These are phyloP conservation scores for Polytrichum formosum DNA, from an alignment of 225 moss, liverwort and hornwort genomes.

Conservation along the genomic window DNA sequence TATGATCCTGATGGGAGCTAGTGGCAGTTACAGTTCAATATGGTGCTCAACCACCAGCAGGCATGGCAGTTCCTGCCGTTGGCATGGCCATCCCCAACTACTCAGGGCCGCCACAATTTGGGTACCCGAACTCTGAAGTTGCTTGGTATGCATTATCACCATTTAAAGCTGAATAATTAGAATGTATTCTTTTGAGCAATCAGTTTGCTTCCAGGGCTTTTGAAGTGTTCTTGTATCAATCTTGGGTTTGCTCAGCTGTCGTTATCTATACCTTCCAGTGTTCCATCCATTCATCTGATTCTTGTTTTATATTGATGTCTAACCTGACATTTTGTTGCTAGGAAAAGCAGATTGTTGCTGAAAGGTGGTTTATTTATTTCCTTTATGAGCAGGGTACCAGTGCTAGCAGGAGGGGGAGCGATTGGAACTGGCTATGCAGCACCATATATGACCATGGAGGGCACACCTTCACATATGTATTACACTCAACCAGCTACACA, in stretches of 20 bases:
- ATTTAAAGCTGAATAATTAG: not conserved
- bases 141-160: slow-evolving; percentile 59
- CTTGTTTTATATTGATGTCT: not conserved
- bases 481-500: slow-evolving; percentile 73
- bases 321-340: not conserved
- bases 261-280: too few species aligned
- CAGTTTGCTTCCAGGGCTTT: too few species aligned
- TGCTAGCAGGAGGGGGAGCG: slow-evolving; percentile 84
- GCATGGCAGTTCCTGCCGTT: slow-evolving; percentile 89
- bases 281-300: too few species aligned
- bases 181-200: too few species aligned
- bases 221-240: too few species aligned
- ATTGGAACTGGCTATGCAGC: slow-evolving; percentile 75
- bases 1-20: not conserved
- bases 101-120: slow-evolving; percentile 68
- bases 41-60: slow-evolving; percentile 79
- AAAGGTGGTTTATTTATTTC: not conserved
- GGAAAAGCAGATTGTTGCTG: slow-evolving; percentile 2
- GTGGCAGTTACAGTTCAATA: slow-evolving; percentile 79
- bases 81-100: slow-evolving; percentile 93
- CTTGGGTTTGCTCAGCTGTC: too few species aligned
- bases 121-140: slow-evolving; percentile 85
- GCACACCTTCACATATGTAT: slow-evolving; percentile 83
- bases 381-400: slow-evolving; percentile 75
- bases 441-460: slow-evolving; percentile 92